Conservation (phyloP, 2,329 filamentous ascomycete species). For the Neopestalotiopsis sp. region DNA sequence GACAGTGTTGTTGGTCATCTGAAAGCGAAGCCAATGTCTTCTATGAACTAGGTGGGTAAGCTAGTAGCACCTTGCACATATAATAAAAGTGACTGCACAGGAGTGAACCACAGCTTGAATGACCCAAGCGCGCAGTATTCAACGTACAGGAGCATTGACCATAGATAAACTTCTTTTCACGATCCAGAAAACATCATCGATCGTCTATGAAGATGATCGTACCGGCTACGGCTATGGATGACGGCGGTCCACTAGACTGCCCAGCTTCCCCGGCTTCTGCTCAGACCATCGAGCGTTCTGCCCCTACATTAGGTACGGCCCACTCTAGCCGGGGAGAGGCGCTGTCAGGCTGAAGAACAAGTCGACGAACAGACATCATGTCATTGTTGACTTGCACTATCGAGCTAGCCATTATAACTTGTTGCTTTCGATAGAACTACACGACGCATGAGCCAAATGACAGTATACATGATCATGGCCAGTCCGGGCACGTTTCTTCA, state of each 20-base stretch:
- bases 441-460: neutral
- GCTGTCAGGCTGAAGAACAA: neutral
- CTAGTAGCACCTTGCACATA: neutral
- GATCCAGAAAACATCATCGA: neutral
- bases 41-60: neutral
- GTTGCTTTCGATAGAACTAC: neutral
- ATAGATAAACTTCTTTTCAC: neutral
- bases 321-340: neutral
- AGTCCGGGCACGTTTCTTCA: slow-evolving; percentile 23
- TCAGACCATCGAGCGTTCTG: neutral
- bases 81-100: neutral
- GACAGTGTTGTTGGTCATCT: neutral
- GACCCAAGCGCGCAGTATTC: neutral
- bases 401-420: neutral
- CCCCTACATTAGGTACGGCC: neutral
- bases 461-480: slow-evolving; percentile 7
- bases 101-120: neutral
- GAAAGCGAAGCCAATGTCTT: neutral
- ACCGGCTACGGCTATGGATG: neutral
- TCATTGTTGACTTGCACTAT: neutral
- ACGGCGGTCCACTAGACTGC: neutral
- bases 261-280: neutral
- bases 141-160: neutral
- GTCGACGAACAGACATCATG: neutral
- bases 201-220: neutral